Conservation (phyloP, 805 yeast genomes). For the Candida succiphila region DNA sequence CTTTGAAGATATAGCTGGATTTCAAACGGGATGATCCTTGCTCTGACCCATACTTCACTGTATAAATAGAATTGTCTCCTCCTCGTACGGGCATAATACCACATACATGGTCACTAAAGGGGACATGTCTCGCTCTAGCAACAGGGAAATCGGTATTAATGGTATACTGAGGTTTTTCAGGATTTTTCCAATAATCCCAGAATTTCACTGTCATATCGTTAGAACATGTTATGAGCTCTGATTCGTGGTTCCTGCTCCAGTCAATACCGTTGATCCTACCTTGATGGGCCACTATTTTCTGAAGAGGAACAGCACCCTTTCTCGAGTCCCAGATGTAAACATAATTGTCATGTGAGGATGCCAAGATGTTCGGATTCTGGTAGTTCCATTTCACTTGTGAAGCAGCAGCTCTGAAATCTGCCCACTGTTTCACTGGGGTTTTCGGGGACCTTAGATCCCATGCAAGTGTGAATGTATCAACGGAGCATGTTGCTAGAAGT, state of each 20-base stretch:
- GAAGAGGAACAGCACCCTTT: slow-evolving; percentile 68
- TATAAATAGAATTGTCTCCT: slow-evolving; percentile 56
- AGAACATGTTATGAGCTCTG: slow-evolving; percentile 69
- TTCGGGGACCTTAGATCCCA: slow-evolving; percentile 89
- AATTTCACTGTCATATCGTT: slow-evolving; percentile 77
- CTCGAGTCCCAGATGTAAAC: slow-evolving; percentile 85
- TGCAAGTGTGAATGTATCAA: slow-evolving; percentile 75
- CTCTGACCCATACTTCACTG: slow-evolving; percentile 38
- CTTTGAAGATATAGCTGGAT: slow-evolving; percentile 56
- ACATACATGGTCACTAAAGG: slow-evolving; percentile 76
- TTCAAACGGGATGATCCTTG: slow-evolving; percentile 28
- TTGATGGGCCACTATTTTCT: slow-evolving; percentile 62
- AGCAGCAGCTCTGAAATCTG: slow-evolving; percentile 95
- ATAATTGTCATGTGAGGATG: slow-evolving; percentile 77
- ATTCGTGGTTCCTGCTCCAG: slow-evolving; percentile 52
- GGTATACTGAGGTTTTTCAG: slow-evolving; percentile 40
- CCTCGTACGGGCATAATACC: slow-evolving; percentile 89
- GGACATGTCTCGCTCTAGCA: slow-evolving; percentile 78
- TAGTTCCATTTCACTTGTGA: slow-evolving; percentile 93
- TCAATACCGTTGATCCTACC: slow-evolving; percentile 87
- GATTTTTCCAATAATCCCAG: slow-evolving; percentile 54
- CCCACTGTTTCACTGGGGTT: slow-evolving; percentile 64
- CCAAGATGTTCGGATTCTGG: slow-evolving; percentile 63
- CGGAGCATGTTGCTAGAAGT: slow-evolving; percentile 82
- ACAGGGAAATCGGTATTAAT: slow-evolving; percentile 76